These are phyloP conservation scores for Liquidambar formosana DNA, from an alignment of 164 flowering plant genomes.

Conservation along the genomic window DNA sequence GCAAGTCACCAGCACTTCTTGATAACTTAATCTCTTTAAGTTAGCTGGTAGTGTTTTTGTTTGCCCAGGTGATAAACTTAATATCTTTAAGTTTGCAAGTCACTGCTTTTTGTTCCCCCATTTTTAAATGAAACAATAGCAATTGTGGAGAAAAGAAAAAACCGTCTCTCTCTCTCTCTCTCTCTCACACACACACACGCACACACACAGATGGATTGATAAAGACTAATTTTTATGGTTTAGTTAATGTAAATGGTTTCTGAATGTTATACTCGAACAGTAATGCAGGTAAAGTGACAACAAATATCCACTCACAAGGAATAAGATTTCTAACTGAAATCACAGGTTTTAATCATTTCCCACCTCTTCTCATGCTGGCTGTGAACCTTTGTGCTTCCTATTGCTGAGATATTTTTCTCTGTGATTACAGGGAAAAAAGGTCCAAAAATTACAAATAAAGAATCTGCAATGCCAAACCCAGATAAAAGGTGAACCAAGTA, in stretches of 20 bases:
- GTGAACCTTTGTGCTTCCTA: not conserved
- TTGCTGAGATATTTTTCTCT: slow-evolving; percentile 1
- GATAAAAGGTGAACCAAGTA: slow-evolving; percentile 46
- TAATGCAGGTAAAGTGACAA: slow-evolving; percentile 74
- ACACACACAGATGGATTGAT: too few relatives aligned
- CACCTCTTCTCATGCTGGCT: slow-evolving; percentile 6
- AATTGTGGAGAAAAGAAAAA: too few relatives aligned
- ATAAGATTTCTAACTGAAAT: slow-evolving; percentile 72
- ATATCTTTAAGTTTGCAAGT: too few relatives aligned
- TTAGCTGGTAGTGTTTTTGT: too few relatives aligned
- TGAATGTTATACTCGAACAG: slow-evolving; percentile 30
- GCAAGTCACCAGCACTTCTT: too few relatives aligned
- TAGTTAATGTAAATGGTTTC: not conserved
- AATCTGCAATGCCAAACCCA: slow-evolving; percentile 16
- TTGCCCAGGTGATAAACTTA: too few relatives aligned
- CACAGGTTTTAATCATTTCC: slow-evolving; percentile 45
- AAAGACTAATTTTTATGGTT: too few relatives aligned
- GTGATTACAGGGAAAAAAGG: slow-evolving; percentile 37
- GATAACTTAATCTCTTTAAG: too few relatives aligned
- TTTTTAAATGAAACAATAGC: too few relatives aligned
- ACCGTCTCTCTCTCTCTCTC: too few relatives aligned
- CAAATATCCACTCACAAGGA: slow-evolving; percentile 79
- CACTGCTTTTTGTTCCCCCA: too few relatives aligned
- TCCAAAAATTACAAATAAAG: slow-evolving; percentile 25
- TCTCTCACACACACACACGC: too few relatives aligned